Evolutionary conservation across 164 flowering plant genomes (phyloP).

Genomic region (Saururus chinensis): DNA sequence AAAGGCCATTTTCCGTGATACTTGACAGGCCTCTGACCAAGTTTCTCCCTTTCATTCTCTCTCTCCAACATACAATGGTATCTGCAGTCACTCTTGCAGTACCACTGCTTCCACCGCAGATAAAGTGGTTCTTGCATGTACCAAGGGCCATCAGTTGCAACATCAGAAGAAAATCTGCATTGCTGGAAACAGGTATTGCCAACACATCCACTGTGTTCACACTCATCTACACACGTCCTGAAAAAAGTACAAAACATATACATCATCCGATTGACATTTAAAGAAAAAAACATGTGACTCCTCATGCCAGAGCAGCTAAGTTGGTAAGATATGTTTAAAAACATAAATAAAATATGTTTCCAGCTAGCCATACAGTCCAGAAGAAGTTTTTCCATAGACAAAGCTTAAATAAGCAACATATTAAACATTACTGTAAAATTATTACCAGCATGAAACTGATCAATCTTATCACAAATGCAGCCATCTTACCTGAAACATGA

Average conservation of each 20-base stretch:
- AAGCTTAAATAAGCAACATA: background rate
- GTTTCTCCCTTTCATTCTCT: conserved; percentile 50
- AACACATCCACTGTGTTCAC: conserved; percentile 79
- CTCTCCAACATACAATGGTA: conserved; percentile 78
- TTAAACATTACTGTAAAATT: background rate
- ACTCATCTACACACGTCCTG: conserved; percentile 67
- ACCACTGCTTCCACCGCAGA: conserved; percentile 79
- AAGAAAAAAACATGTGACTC: background rate
- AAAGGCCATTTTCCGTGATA: conserved; percentile 97
- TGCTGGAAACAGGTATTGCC: conserved; percentile 64
- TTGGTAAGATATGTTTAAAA: background rate
- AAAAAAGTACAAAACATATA: conserved; percentile 2
- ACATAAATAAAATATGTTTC: background rate
- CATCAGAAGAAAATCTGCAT: conserved; percentile 61
- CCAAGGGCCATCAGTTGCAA: conserved; percentile 58
- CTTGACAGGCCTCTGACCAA: conserved; percentile 57
- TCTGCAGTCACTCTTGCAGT: conserved; percentile 73
- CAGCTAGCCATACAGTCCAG: background rate
- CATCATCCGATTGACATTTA: background rate
- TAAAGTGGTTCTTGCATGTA: conserved; percentile 85
- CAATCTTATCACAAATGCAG: too few species aligned
- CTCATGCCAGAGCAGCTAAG: too few species aligned
- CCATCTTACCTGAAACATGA: too few species aligned
- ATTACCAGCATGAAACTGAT: too few species aligned
- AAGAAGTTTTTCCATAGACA: background rate